phyloP scores from a whole-genome alignment of 257 asterid species.

The Nyctanthes arbortristis region DNA sequence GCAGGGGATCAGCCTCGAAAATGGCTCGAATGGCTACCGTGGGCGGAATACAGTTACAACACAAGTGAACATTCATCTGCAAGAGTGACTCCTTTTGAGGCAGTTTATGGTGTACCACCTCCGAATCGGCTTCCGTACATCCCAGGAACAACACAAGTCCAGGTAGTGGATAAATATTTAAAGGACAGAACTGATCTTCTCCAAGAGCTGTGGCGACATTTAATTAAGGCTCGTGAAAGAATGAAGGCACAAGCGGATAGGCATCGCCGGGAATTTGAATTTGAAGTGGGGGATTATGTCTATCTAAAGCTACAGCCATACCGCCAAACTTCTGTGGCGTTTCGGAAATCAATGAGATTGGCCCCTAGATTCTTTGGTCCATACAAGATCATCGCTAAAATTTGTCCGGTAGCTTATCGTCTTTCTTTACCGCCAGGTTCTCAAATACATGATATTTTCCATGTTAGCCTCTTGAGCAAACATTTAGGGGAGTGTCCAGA shows the following conservation, averaged over 20 bases:
- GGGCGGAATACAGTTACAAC: conserved; percentile 7
- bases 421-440: not conserved
- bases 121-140: not conserved
- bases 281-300: not conserved
- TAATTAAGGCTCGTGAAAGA: not conserved
- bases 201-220: not conserved
- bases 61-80: not conserved
- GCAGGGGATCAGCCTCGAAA: not conserved
- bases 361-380: not conserved
- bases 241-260: not conserved
- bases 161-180: not conserved
- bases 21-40: conserved; percentile 3
- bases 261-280: not conserved
- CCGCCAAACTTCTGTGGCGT: not conserved
- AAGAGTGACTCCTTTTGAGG: not conserved
- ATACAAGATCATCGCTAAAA: not conserved
- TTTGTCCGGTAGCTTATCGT: not conserved
- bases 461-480: too few relatives aligned
- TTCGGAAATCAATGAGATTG: not conserved
- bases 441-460: not conserved
- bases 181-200: not conserved
- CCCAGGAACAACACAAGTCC: not conserved
- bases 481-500: too few relatives aligned
- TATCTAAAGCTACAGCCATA: not conserved
- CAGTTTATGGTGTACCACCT: not conserved